Evolutionary conservation across 495 filamentous ascomycete species (phyloP).

Genomic region (Darksidea phi): DNA sequence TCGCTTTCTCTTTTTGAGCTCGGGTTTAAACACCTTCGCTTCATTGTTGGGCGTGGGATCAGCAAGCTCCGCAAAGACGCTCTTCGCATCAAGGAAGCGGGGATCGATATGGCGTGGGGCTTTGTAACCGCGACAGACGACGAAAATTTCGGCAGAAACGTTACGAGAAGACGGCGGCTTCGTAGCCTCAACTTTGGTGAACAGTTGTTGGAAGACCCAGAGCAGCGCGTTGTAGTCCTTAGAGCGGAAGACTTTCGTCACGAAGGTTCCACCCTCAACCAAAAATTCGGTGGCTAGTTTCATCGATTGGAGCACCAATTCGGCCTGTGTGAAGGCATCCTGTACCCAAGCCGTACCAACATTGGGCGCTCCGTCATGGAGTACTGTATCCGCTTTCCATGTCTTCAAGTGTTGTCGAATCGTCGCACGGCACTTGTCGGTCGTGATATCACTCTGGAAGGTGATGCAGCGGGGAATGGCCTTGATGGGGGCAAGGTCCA

Average conservation of each 20-base stretch:
- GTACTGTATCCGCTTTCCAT: constrained; percentile 96
- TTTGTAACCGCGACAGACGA: constrained; percentile 91
- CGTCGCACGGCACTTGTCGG: constrained; percentile 91
- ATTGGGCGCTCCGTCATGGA: constrained; percentile 97
- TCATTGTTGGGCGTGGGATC: constrained; percentile 92
- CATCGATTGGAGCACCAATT: constrained; percentile 86
- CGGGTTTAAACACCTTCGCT: constrained; percentile 95
- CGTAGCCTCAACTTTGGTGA: constrained; percentile 90
- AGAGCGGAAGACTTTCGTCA: constrained; percentile 97
- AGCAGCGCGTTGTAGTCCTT: constrained; percentile 95
- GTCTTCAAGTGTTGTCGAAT: constrained; percentile 88
- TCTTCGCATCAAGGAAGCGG: constrained; percentile 82
- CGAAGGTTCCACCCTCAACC: constrained; percentile 84
- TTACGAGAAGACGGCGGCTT: constrained; percentile 95
- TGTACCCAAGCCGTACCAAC: constrained; percentile 98
- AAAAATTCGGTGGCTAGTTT: constrained; percentile 95
- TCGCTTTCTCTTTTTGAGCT: constrained; percentile 93
- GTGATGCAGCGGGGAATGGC: constrained; percentile 88
- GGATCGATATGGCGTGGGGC: constrained; percentile 92
- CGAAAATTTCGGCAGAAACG: constrained; percentile 97
- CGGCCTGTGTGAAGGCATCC: constrained; percentile 96
- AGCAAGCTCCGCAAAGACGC: constrained; percentile 92
- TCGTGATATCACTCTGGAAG: constrained; percentile 98
- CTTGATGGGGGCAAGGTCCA: constrained; percentile 95
- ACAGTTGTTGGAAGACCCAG: constrained; percentile 98